A percentile compares a stretch with the other conserved stretches of the same genome.
Evolutionary conservation across 2,329 filamentous ascomycete species (phyloP).

Genomic region (Amylocarpus encephaloides): DNA sequence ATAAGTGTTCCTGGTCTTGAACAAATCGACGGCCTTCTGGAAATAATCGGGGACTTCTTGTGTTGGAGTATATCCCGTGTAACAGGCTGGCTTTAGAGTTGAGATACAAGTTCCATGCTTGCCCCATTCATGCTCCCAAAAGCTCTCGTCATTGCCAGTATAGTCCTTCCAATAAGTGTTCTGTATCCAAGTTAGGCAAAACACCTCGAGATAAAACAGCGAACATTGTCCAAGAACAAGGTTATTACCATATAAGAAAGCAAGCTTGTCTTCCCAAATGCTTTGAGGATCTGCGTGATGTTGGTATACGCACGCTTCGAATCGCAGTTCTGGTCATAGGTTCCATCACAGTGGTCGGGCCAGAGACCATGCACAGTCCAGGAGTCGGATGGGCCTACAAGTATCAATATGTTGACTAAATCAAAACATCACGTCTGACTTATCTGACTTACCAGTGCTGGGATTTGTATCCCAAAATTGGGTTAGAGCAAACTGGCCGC

Average conservation of each 20-base stretch:
- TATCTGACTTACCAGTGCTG: constrained; percentile 34
- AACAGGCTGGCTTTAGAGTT: constrained; percentile 62
- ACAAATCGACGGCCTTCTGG: constrained; percentile 56
- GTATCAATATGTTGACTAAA: neutral
- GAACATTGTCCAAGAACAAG: neutral
- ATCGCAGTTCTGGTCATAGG: constrained; percentile 62
- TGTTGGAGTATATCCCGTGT: constrained; percentile 31
- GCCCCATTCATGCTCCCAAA: constrained; percentile 71
- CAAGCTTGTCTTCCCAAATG: constrained; percentile 47
- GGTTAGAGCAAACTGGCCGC: constrained; percentile 63
- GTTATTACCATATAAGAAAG: constrained; percentile 56
- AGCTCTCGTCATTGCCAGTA: constrained; percentile 53
- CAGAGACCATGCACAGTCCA: constrained; percentile 69
- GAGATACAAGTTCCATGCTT: constrained; percentile 70
- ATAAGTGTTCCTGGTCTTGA: constrained; percentile 61
- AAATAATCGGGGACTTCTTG: constrained; percentile 50
- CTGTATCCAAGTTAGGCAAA: constrained; percentile 6
- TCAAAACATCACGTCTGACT: neutral
- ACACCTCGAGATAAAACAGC: neutral
- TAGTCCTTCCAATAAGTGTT: constrained; percentile 62
- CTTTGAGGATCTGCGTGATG: constrained; percentile 55
- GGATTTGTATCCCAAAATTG: constrained; percentile 72
- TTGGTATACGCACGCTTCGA: constrained; percentile 54
- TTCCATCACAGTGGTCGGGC: constrained; percentile 63
- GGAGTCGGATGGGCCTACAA: constrained; percentile 6